Percentiles rank a stretch among this genome's conserved stretches.
Evolutionary conservation across 441 rosid species (phyloP).

Genomic region (Mallotus japonicus): DNA sequence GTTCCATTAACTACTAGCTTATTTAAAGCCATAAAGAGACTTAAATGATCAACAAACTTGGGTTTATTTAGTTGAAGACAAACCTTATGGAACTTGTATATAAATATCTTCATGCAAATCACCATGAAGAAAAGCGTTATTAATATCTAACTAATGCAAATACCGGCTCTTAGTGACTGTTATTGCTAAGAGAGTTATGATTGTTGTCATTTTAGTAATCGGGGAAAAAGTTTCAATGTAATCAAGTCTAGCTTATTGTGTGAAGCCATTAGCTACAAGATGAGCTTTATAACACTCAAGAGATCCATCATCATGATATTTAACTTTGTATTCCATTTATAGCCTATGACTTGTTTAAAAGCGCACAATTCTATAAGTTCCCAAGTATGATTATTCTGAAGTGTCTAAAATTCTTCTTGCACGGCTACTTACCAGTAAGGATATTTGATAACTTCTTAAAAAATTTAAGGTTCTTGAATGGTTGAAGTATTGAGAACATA

Average conservation of each 20-base stretch:
- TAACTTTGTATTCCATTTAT: background rate
- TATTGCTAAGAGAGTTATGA: background rate
- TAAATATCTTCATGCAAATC: background rate
- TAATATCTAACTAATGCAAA: too few species aligned
- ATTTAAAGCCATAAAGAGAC: background rate
- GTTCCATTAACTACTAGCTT: background rate
- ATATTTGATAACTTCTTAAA: too few species aligned
- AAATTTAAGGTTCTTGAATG: too few species aligned
- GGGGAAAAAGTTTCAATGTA: background rate
- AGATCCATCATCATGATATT: background rate
- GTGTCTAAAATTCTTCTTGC: too few species aligned
- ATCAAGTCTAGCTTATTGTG: background rate
- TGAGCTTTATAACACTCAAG: background rate
- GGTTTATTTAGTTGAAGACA: rapidly evolving
- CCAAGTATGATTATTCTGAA: background rate
- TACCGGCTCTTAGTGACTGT: background rate
- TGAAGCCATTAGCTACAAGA: background rate
- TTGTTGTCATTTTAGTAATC: background rate
- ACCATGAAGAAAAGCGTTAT: background rate
- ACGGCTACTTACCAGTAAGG: too few species aligned
- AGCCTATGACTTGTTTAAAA: too few species aligned
- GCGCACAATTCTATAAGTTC: background rate
- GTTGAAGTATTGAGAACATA: too few species aligned
- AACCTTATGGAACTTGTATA: background rate
- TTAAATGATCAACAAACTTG: background rate